phyloP scores from a whole-genome alignment of 1,139 yeast genomes.

The Hemisphaericaspora subhashii region DNA sequence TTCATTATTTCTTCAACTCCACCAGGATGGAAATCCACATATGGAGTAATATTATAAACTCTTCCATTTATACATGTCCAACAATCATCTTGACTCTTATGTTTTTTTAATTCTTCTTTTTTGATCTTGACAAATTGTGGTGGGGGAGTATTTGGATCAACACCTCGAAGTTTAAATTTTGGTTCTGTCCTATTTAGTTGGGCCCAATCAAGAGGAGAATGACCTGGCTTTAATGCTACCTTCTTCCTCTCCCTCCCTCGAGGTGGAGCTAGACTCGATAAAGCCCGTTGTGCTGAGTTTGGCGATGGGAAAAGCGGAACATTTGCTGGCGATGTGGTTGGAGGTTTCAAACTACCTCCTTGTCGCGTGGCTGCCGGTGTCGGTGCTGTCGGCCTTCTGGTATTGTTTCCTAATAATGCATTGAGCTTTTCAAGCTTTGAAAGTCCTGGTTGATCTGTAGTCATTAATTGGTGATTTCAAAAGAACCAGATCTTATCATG shows the following conservation, averaged over 20 bases:
- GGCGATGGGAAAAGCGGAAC: slow-evolving; percentile 35
- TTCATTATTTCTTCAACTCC: slow-evolving; percentile 78
- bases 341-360: slow-evolving; percentile 4
- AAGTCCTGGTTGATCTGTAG: not conserved
- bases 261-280: slow-evolving; percentile 13
- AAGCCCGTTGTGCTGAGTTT: slow-evolving; percentile 43
- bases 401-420: not conserved
- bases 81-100: slow-evolving; percentile 61
- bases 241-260: slow-evolving; percentile 39
- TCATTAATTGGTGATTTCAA: no score
- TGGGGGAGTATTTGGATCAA: slow-evolving; percentile 41
- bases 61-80: slow-evolving; percentile 85
- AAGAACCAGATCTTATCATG: no score
- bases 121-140: slow-evolving; percentile 53
- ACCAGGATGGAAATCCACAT: slow-evolving; percentile 89
- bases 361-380: not conserved
- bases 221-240: slow-evolving; percentile 72
- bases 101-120: slow-evolving; percentile 59
- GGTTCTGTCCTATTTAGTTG: slow-evolving; percentile 40
- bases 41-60: slow-evolving; percentile 83
- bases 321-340: slow-evolving; percentile 6
- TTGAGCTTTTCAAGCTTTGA: not conserved
- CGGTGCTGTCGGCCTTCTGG: no score
- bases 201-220: slow-evolving; percentile 90
- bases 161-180: slow-evolving; percentile 37